Percentiles rank a stretch among this genome's conserved stretches.
Evolutionary conservation across 345 rosid species (phyloP).

Genomic region (Citrus inodora): DNA sequence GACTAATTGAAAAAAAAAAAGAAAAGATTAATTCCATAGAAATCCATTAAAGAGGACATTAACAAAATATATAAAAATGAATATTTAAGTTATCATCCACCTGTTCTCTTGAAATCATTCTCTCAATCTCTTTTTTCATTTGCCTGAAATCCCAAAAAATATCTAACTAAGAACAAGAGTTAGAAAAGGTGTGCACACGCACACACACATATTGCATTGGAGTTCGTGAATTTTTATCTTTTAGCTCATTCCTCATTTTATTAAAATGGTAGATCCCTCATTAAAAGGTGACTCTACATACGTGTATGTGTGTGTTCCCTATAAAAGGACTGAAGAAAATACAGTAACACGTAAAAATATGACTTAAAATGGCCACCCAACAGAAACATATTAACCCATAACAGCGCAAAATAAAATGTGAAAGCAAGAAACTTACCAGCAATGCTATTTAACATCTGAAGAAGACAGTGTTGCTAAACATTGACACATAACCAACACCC

Average conservation of each 20-base stretch:
- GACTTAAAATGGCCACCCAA: not conserved
- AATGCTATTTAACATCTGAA: too few species aligned
- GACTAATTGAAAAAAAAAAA: constrained; percentile 19
- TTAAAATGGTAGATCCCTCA: too few species aligned
- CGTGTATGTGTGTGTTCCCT: not conserved
- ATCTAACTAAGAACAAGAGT: not conserved
- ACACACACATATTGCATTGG: too few species aligned
- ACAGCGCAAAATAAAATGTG: constrained; percentile 1
- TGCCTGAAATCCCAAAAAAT: too few species aligned
- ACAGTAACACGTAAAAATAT: not conserved
- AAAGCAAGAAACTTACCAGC: not conserved
- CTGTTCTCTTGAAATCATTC: too few species aligned
- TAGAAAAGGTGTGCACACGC: not conserved
- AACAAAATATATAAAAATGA: too few species aligned
- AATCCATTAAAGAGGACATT: not conserved
- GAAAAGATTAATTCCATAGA: constrained; percentile 4
- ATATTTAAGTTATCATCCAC: too few species aligned
- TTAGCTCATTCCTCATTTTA: too few species aligned
- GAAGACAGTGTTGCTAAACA: constrained; percentile 29
- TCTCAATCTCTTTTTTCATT: too few species aligned
- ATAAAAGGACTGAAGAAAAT: not conserved
- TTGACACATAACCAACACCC: constrained; percentile 77
- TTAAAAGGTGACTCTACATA: too few species aligned
- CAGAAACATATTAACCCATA: not conserved
- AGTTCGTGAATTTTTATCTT: too few species aligned